Conservation (phyloP, 306 rosid genomes). For the Vicia faba region DNA sequence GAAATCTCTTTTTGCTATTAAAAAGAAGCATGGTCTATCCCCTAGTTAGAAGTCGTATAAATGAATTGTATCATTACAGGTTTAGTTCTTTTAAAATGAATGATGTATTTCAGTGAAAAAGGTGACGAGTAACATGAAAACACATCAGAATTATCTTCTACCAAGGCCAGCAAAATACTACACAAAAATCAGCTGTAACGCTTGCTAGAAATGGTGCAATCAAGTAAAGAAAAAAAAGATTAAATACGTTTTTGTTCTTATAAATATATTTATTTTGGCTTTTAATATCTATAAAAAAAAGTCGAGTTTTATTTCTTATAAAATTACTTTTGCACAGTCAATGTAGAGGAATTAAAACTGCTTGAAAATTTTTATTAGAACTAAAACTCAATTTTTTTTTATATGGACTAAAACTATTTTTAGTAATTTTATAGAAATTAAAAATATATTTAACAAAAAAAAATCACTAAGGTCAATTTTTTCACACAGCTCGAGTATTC, state of each 20-base stretch:
- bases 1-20: neutral
- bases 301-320: too few species aligned
- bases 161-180: neutral
- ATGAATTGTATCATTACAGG: neutral
- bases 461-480: neutral
- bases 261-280: too few species aligned
- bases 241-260: too few species aligned
- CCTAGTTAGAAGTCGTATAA: neutral
- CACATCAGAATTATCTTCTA: neutral
- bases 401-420: too few species aligned
- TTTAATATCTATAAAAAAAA: too few species aligned
- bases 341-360: too few species aligned
- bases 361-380: too few species aligned
- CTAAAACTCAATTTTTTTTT: too few species aligned
- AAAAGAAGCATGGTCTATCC: neutral
- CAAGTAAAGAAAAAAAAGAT: too few species aligned
- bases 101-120: neutral
- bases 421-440: too few species aligned
- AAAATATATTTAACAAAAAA: too few species aligned
- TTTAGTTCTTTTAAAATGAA: neutral
- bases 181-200: neutral
- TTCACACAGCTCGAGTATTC: neutral
- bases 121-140: neutral
- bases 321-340: too few species aligned
- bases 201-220: neutral